A percentile compares a stretch with the other conserved stretches of the same genome.
Evolutionary conservation across 768 basidiomycete genomes (phyloP).

Genomic region (Melanogaster broomeanus): DNA sequence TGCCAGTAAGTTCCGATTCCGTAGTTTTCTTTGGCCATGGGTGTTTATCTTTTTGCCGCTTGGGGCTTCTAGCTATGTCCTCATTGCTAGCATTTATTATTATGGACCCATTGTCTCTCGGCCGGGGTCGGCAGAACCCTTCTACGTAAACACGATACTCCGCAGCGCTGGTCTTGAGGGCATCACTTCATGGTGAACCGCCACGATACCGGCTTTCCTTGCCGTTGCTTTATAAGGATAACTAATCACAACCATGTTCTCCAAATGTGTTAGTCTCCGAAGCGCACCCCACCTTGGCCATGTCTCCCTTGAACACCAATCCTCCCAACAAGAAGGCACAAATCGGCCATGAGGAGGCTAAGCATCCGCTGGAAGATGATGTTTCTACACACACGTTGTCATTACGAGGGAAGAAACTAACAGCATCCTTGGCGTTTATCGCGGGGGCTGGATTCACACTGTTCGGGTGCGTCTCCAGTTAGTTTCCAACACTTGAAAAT

Average conservation of each 20-base stretch:
- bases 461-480: constrained; percentile 48
- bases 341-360: not conserved
- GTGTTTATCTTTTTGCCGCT: too few species aligned
- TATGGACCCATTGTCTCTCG: too few species aligned
- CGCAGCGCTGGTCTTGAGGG: too few species aligned
- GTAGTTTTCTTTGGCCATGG: too few species aligned
- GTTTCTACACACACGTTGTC: constrained; percentile 11
- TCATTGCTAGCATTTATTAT: too few species aligned
- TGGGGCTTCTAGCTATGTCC: too few species aligned
- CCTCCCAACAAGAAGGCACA: constrained; percentile 10
- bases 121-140: not conserved
- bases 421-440: constrained; percentile 53
- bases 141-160: not conserved
- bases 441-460: constrained; percentile 62
- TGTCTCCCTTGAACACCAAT: constrained; percentile 7
- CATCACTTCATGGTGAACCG: not conserved
- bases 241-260: not conserved
- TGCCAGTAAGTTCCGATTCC: too few species aligned
- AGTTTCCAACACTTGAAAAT: not conserved
- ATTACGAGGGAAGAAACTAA: constrained; percentile 41
- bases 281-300: not conserved
- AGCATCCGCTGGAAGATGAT: constrained; percentile 9
- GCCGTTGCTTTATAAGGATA: not conserved
- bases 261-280: not conserved
- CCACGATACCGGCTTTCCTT: not conserved